A percentile compares a stretch with the other conserved stretches of the same genome.
phyloP scores from a whole-genome alignment of 75 land plant species.

The Isoetes taiwanensis region DNA sequence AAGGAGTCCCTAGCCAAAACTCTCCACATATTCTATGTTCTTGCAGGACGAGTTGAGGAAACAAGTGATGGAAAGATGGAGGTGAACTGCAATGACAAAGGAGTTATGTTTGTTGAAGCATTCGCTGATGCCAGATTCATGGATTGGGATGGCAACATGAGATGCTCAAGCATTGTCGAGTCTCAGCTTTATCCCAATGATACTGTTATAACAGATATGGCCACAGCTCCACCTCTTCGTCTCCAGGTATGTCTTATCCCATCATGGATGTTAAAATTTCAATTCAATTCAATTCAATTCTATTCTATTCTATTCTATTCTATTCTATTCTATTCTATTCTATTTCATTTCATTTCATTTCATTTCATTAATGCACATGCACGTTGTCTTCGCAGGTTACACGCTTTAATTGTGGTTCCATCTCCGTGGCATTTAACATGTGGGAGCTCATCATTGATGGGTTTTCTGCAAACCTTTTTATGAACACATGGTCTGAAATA shows the following conservation, averaged over 20 bases:
- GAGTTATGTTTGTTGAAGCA: background rate
- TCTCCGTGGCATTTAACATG: background rate
- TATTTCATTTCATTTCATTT: no score
- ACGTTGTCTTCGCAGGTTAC: background rate
- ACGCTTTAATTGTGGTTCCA: background rate
- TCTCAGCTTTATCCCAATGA: background rate
- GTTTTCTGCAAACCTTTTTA: background rate
- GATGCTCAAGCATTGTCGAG: background rate
- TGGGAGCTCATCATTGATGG: background rate
- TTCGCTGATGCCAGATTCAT: background rate
- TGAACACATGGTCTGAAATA: background rate
- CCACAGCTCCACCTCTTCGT: background rate
- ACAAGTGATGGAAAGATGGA: background rate
- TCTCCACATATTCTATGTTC: background rate
- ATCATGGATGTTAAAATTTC: no score
- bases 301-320: background rate
- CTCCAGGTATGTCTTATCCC: background rate
- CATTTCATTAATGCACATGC: no score
- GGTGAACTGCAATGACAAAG: background rate
- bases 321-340: no score
- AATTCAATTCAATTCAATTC: background rate
- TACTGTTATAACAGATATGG: background rate
- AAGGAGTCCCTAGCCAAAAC: background rate
- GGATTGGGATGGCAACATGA: background rate
- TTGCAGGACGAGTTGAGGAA: constrained; percentile 2